Evolutionary conservation across 352 stramenopile species (phyloP).

Genomic region (Paralagenidium karlingii): DNA sequence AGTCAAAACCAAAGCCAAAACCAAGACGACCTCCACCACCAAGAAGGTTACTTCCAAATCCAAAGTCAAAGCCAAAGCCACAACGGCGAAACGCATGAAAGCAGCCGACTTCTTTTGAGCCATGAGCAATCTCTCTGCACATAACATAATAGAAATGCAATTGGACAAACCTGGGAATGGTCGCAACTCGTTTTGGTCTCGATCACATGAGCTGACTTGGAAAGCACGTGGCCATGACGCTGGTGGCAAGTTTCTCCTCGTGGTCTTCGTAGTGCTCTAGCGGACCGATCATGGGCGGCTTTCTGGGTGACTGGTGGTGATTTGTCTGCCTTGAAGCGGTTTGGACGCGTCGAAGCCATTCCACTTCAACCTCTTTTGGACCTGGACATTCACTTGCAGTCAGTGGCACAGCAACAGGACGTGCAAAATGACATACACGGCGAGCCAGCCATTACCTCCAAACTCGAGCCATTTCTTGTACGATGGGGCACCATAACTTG

Average conservation of each 20-base stretch:
- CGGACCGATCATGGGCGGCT: constrained; percentile 7
- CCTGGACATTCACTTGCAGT: no score
- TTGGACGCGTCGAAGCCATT: constrained; percentile 6
- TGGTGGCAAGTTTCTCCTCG: constrained; percentile 3
- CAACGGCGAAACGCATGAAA: constrained; percentile 45
- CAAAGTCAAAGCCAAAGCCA: no score
- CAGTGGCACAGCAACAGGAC: no score
- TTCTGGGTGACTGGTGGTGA: constrained; percentile 8
- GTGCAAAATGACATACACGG: no score
- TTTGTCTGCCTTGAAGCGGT: constrained; percentile 2
- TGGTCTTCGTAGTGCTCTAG: constrained; percentile 8
- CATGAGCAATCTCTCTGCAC: neutral
- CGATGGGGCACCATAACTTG: constrained; percentile 32
- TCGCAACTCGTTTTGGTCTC: neutral
- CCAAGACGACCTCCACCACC: constrained; percentile 12
- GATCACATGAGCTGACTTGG: neutral
- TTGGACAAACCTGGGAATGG: neutral
- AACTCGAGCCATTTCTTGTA: constrained; percentile 54
- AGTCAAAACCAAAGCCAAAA: constrained; percentile 18
- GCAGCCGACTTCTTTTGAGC: constrained; percentile 62
- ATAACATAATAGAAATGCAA: neutral
- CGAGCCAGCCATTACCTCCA: no score
- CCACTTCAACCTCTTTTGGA: constrained; percentile 11
- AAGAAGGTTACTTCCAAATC: no score
- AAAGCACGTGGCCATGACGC: constrained; percentile 8